Base-by-base conservation (phyloP, 768 basidiomycete genomes). In the Sarcomyxa edulis region DNA sequence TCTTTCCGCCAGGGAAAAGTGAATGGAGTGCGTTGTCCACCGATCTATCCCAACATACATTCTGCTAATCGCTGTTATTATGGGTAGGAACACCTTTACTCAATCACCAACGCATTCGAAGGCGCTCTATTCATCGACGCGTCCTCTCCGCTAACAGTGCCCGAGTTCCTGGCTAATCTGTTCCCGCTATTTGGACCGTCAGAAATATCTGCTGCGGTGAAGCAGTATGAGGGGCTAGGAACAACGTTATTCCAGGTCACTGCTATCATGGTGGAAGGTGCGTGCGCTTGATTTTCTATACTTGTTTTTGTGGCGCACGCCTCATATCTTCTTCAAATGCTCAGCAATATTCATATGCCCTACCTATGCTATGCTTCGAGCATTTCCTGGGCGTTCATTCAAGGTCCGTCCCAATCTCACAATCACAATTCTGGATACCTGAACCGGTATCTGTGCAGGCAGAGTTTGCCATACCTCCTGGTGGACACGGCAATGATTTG, bases 271-370 rank as follows among this genome's bases (percentile, higher is more conserved):
- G 59, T 62, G 2, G 71, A 72, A 52, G 46, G 71, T 71, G 39
- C 27, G 52, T 46, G 7, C 33, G n/a, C 32, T 19, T 24, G 11
- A 14, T 16, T 34, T 21, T 21, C 19, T 28, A 28, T 28, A n/a
- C n/a, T n/a, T n/a, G n/a, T n/a, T n/a, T n/a, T n/a, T n/a, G n/a
- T n/a, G n/a, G n/a, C n/a, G n/a, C n/a, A n/a, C n/a, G n/a, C n/a
- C n/a, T n/a, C n/a, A n/a, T n/a, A 34, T 10, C 32, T 34, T 12
- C 18, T 14, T 16, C 2, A 12, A 34, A 12, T 10, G 18, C 12
- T 14, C 23, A 34, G 70, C 68, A 5, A 68, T 71, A 30, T 66
- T 72, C 33, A 58, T 61, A 19, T 74, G 70, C 42, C 70, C 71
- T 0, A 65, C 66, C 0, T 72, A 71, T 42, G 64, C 45, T 36